Base-by-base conservation (phyloP, 371 early-diverging fungal species). In the Mortierella sp. region DNA sequence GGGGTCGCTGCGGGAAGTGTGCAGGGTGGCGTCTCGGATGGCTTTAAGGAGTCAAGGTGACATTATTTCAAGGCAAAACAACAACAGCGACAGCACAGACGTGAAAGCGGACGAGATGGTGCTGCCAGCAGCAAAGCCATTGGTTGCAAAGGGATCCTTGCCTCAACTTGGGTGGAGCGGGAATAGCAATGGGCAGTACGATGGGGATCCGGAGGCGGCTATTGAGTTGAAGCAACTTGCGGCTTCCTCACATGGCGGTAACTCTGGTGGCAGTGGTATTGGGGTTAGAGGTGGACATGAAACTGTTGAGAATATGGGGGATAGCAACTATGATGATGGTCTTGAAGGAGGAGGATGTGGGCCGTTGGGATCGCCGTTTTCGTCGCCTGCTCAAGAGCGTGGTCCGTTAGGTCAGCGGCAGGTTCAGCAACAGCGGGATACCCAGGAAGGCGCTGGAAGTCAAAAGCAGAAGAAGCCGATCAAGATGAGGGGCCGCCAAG, bases 401-500 rank as follows among this genome's bases (percentile, higher is more conserved):
- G 9, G 37, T 1, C 13, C 3, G 24, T 43, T 26, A n/a, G 28
- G 40, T 19, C 54, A 74, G 14, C 57, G 34, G 26, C 71, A 59
- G n/a, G 16, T 37, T 4, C 11, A 55, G 2, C 37, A 43, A 13
- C 37, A 43, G 37, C 50, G 13, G 24, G 40, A 26, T 0, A 26
- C 31, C 14, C 50, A 40, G 14, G 44, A 40, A 37, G n/a, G 40
- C 54, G 9, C 11, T 34, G 28, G 26, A 8, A 44, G 14, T 2
- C 54, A 43, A n/a, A 73, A 73, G 55, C 72, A 79, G 24, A 78
- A 72, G n/a, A 83, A 72, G 28, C 43, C 31, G 26, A 80, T 80
- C 77, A 80, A 77, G 75, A 83, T 83, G 84, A 76, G 81, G n/a
- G 84, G 84, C 6, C 86, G 77, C 10, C 79, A 79, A 37, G 82